Evolutionary conservation across 331 rosid species (phyloP).

Genomic region (Quercus phellos): DNA sequence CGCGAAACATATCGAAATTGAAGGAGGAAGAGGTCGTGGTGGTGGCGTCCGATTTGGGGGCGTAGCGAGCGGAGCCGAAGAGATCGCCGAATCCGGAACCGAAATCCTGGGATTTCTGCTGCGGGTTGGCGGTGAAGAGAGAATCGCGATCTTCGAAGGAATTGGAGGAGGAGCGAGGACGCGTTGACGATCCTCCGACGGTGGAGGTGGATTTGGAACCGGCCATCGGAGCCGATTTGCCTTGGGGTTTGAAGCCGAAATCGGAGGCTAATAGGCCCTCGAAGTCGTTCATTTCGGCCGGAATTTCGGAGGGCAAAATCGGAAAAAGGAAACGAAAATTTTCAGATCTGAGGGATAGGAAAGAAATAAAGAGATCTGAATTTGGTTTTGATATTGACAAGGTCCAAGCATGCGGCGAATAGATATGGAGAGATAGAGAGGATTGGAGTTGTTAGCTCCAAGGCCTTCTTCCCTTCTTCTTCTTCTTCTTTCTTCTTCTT

Average conservation of each 20-base stretch:
- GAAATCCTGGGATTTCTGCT: conserved; percentile 34
- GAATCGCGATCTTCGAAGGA: conserved; percentile 51
- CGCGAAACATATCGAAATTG: conserved; percentile 63
- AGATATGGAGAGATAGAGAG: neutral
- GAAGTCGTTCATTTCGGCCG: conserved; percentile 60
- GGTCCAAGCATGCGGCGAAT: neutral
- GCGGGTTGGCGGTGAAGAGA: conserved; percentile 26
- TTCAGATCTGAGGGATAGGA: neutral
- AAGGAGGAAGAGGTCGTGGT: conserved; percentile 46
- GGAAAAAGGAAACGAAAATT: neutral
- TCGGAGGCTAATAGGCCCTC: conserved; percentile 69
- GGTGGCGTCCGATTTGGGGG: conserved; percentile 43
- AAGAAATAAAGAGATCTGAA: neutral
- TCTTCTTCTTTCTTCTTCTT: neutral
- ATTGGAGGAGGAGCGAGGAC: conserved; percentile 22
- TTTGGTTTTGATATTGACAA: neutral
- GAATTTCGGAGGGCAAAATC: neutral
- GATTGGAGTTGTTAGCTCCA: neutral
- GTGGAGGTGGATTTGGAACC: conserved; percentile 38
- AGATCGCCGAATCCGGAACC: conserved; percentile 49
- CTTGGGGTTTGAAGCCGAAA: conserved; percentile 67
- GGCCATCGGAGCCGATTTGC: conserved; percentile 71
- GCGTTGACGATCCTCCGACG: conserved; percentile 45
- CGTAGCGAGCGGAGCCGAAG: conserved; percentile 33
- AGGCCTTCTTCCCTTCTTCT: neutral